Evolutionary conservation across 805 yeast species (phyloP), one percentile per base, ranked within the genome.

Genomic region (Candida ascalaphidarum): DNA sequence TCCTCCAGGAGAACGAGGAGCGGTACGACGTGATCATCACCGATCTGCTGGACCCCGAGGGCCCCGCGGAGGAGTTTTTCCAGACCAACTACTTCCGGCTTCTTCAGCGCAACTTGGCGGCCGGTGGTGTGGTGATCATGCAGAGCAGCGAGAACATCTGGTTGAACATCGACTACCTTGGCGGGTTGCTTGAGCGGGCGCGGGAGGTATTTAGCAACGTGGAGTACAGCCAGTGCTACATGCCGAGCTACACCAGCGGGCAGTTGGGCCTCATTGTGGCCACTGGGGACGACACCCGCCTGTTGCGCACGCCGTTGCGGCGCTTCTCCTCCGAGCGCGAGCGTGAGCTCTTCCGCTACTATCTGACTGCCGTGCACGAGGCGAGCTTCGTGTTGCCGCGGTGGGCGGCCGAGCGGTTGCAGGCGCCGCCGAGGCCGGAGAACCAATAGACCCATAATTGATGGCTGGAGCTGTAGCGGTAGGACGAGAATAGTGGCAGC

Each of bases 11-110:
- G 8, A 8, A 81, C 67, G 76, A 77, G 56, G 81, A 83, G 65
- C 73, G 83, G 32, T 89, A 83, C 46, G 98, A 89, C 53, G 96
- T 88, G 26, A 89, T 89, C 58, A 81, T 89, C 57, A 89, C 97
- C 28, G 98, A 89, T 56, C 86, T 96, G 17, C 84, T 96, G 19
- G 97, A 89, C 59, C 97, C 97, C 27, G 97, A 89, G 58, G 98
- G 97, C 32, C 97, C 98, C 19, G 97, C 97, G 28, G 96, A 80
- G 58, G 69, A 84, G 21, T 71, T 89, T 29, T 92, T 92, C 75
- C 83, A 84, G 51, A 66, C 68, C 35, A 73, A 69, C 31, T 86
- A 86, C 58, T 86, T 85, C 55, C 63, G 74, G 44, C 58, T 86
- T 31, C 59, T 88, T 32, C 45, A 61, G 36, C 66, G 69, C 33